Base-by-base conservation (phyloP, 225 moss, liverwort and hornwort genomes). In the Lunularia cruciata region DNA sequence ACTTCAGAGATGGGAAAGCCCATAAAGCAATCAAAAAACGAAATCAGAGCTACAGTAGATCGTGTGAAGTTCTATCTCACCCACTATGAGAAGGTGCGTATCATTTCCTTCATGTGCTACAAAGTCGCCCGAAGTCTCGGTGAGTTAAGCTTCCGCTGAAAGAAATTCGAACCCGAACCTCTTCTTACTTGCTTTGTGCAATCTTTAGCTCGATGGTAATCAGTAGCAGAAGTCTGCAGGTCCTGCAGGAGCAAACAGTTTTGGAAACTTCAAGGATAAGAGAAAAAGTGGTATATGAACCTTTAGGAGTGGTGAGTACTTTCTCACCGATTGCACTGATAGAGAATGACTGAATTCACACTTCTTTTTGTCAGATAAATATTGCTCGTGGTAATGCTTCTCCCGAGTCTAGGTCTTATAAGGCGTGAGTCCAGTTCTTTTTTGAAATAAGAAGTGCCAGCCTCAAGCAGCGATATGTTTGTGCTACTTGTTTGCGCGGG, bases 1-100 rank as follows among this genome's bases (percentile, higher is more conserved):
- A 96, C 87, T 14, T 86, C 85, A 76, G 96, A 96, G 73, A 96
- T 96, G 96, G 96, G 96, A 34, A 96, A 96, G 65, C 96, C 96
- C n/a, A 89, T 92, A 10, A 74, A 86, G 32, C 92, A 92, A 60
- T 67, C 96, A 25, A 92, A 88, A 82, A 87, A 82, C 72, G 96
- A 96, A 76, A 88, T 96, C 19, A 85, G 92, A 33, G 92, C 90
- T 3, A 92, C 96, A 0, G 89, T 92, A 48, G 92, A 92, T 47
- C 78, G 92, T 14, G 76, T 92, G 47, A 86, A 83, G 42, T 92
- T 90, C 70, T 92, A 89, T 67, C 57, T 96, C 20, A 80, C 83
- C 48, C 88, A 92, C 32, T 83, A 85, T 69, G 92, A 90, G 76
- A 89, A 90, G 87, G 92, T 81, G 45, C 42, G 22, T 47, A 7